phyloP scores from a whole-genome alignment of 345 rosid genomes.

The Gossypium mustelinum region DNA sequence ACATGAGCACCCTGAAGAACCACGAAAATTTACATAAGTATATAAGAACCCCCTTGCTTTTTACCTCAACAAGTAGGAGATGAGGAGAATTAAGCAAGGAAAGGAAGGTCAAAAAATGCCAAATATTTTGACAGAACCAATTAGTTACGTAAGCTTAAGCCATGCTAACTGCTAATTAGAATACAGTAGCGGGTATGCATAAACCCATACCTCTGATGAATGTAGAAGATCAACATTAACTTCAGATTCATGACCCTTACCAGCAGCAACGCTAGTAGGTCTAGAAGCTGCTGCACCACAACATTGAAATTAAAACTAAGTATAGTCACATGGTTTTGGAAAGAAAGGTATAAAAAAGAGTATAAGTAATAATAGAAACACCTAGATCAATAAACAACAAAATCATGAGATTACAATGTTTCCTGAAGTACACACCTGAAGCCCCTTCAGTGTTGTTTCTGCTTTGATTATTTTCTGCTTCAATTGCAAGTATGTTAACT shows the following conservation, averaged over 20 bases:
- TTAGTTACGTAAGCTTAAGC: background rate
- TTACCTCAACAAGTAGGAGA: too few relatives aligned
- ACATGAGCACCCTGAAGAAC: slow-evolving; percentile 42
- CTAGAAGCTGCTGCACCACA: slow-evolving; percentile 35
- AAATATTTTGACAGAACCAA: background rate
- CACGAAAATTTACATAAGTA: slow-evolving; percentile 12
- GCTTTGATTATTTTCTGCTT: slow-evolving; percentile 44
- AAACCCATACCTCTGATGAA: slow-evolving; percentile 46
- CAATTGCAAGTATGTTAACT: slow-evolving; percentile 30
- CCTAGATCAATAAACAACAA: background rate
- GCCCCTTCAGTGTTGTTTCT: slow-evolving; percentile 34
- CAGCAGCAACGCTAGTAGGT: slow-evolving; percentile 29
- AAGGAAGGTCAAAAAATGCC: background rate
- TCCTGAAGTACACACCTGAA: slow-evolving; percentile 38
- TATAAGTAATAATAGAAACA: background rate
- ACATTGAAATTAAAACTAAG: slow-evolving; percentile 31
- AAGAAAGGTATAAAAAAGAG: background rate
- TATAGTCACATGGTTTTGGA: background rate
- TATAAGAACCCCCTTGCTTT: background rate
- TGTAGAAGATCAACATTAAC: slow-evolving; percentile 36
- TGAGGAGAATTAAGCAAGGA: background rate
- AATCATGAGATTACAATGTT: background rate
- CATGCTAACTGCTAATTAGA: background rate
- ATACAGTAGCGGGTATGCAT: background rate
- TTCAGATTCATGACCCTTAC: slow-evolving; percentile 31